phyloP scores from a whole-genome alignment of 2,329 filamentous ascomycete species.

The Fusarium euwallaceae region DNA sequence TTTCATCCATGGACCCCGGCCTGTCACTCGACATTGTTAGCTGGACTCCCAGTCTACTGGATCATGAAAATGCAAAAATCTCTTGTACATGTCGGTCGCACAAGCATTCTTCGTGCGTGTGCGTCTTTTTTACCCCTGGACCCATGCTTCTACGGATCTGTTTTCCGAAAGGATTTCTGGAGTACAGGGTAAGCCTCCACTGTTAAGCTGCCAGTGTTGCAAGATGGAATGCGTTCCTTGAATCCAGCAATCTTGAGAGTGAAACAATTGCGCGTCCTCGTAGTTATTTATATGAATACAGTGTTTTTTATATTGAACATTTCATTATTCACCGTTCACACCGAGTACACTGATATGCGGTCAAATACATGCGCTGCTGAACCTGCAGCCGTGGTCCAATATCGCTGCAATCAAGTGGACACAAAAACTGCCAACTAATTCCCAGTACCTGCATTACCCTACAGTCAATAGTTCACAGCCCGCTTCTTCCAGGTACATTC shows the following conservation, averaged over 20 bases:
- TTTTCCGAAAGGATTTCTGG: not conserved
- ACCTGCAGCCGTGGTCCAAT: not conserved
- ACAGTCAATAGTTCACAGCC: not conserved
- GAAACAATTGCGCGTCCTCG: slow-evolving; percentile 8
- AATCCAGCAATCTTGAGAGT: not conserved
- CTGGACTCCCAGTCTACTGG: not conserved
- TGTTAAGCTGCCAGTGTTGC: not conserved
- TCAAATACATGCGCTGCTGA: not conserved
- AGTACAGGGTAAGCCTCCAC: not conserved
- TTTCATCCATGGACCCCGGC: not conserved
- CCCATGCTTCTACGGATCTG: not conserved
- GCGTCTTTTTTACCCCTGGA: slow-evolving; percentile 1
- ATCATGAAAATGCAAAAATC: not conserved
- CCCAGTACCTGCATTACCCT: not conserved
- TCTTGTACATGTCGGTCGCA: not conserved
- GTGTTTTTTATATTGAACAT: not conserved
- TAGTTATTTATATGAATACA: not conserved
- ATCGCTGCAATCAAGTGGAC: not conserved
- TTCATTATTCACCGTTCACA: not conserved
- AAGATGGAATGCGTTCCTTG: not conserved
- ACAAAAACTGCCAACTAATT: not conserved
- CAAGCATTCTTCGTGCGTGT: not conserved
- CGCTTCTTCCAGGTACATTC: not conserved
- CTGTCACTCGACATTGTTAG: slow-evolving; percentile 1
- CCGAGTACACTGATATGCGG: not conserved